Conservation (phyloP, 2,329 filamentous ascomycete genomes). For the Aspergillus chevalieri region DNA sequence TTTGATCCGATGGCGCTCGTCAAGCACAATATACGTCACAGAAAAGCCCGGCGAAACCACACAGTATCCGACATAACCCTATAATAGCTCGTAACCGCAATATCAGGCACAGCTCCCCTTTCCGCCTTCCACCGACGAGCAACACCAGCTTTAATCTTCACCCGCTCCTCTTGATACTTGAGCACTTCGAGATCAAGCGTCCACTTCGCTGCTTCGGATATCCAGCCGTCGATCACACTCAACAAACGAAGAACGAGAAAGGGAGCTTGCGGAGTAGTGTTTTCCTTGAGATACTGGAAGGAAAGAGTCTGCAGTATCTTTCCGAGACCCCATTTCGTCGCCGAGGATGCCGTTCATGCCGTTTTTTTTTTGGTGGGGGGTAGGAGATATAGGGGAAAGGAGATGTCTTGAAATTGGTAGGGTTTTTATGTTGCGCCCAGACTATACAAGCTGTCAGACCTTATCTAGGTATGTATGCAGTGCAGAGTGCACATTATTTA, state of each 20-base stretch:
- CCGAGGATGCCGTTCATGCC: constrained; percentile 20
- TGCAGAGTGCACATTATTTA: background rate
- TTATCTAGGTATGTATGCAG: no score
- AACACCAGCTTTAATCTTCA: constrained; percentile 15
- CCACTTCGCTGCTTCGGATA: constrained; percentile 44
- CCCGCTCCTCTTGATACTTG: constrained; percentile 41
- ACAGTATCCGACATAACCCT: constrained; percentile 39
- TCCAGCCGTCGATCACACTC: constrained; percentile 47
- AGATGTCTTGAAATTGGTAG: constrained; percentile 47
- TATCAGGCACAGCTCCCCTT: constrained; percentile 14
- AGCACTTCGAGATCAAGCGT: constrained; percentile 39
- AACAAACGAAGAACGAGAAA: constrained; percentile 45
- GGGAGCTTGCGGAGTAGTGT: constrained; percentile 12
- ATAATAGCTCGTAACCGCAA: constrained; percentile 49
- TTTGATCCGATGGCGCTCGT: constrained; percentile 51
- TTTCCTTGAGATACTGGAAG: constrained; percentile 44
- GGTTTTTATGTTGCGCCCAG: constrained; percentile 48
- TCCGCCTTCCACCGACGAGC: background rate
- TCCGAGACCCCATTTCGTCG: constrained; percentile 28
- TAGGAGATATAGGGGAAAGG: constrained; percentile 43
- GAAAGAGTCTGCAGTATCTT: constrained; percentile 27
- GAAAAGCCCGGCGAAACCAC: constrained; percentile 48
- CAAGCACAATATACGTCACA: constrained; percentile 49
- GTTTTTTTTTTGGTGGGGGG: no score
- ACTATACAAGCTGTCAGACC: constrained; percentile 12